Evolutionary conservation across 352 stramenopile species (phyloP), one percentile per base, ranked within the genome.

Genomic region (Pythium vanterpoolii): DNA sequence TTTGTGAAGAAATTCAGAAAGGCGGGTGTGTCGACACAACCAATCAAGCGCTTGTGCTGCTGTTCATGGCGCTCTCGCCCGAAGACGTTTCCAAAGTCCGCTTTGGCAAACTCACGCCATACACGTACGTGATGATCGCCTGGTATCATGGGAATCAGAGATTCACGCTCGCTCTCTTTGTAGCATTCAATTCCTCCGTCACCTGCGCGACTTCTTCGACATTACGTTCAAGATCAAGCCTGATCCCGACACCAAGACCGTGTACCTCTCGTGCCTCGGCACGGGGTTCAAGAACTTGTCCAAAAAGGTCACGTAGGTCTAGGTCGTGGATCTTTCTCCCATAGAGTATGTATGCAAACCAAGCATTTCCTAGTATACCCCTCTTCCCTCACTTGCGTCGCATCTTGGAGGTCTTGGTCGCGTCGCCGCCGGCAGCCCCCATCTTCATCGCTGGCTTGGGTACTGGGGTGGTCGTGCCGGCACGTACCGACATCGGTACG

Each of bases 41-140:
- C 40, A 95, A 97, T 68, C 97, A 99, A 76, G 89, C 90, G 5
- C 77, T 99, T 33, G 92, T 96, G 30, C 76, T 99, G 53, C 71
- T 99, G 9, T 92, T 98, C 60, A 99, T 99, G 97, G 93, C 96
- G 55, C 80, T 99, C 13, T 97, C 94, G 21, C 97, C 97, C 0
- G 96, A 99, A 68, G 97, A 99, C 73, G 97, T 99, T 23, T 98
- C 89, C 57, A 97, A 95, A 71, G 87, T 97, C 42, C 86, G 90
- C 31, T 87, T 97, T 16, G 87, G 87, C 61, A 96, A 94, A 66
- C 74, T 96, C 56, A 94, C 86, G 18, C 83, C 83, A 0, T 88
- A 94, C 75, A 87, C 73, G 78, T 88, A 85, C 58, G 73, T 76
- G 7, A 4, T 21, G n/a, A 23, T 31, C 0, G 49, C 3, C 44